Evolutionary conservation across 1,139 yeast genomes (phyloP).

Genomic region (Geotrichum aggregatum): DNA sequence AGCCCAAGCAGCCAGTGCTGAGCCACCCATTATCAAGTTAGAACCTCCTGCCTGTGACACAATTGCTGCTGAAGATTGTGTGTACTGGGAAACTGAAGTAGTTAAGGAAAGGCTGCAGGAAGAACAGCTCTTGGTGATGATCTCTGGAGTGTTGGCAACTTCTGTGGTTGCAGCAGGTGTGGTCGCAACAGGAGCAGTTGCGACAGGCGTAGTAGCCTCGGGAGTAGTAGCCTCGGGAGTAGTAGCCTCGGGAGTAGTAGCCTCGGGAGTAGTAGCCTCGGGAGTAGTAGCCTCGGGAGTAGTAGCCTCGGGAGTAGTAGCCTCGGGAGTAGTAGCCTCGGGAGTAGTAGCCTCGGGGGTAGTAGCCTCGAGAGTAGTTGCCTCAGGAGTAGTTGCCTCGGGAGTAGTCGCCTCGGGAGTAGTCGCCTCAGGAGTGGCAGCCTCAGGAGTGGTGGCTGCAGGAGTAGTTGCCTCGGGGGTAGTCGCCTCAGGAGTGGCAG

Average conservation of each 20-base stretch:
- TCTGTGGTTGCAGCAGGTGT: not conserved
- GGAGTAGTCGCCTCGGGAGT: not conserved
- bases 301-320: not conserved
- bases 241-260: not conserved
- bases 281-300: not conserved
- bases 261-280: not conserved
- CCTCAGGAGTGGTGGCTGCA: not conserved
- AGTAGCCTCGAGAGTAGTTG: not conserved
- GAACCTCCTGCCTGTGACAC: constrained; percentile 1
- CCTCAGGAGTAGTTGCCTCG: not conserved
- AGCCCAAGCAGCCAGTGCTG: constrained; percentile 9
- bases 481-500: not conserved
- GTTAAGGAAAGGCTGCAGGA: not conserved
- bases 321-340: not conserved
- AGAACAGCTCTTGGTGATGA: not conserved
- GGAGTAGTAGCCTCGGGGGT: not conserved
- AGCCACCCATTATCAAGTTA: not conserved
- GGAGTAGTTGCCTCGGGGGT: too few species aligned
- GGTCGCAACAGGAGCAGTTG: not conserved
- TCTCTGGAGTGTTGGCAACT: not conserved
- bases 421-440: not conserved
- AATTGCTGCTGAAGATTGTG: not conserved
- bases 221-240: not conserved
- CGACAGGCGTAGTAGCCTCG: not conserved
- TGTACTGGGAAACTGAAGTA: not conserved